phyloP scores from a whole-genome alignment of 768 basidiomycete species.

The Mycena alexandri region DNA sequence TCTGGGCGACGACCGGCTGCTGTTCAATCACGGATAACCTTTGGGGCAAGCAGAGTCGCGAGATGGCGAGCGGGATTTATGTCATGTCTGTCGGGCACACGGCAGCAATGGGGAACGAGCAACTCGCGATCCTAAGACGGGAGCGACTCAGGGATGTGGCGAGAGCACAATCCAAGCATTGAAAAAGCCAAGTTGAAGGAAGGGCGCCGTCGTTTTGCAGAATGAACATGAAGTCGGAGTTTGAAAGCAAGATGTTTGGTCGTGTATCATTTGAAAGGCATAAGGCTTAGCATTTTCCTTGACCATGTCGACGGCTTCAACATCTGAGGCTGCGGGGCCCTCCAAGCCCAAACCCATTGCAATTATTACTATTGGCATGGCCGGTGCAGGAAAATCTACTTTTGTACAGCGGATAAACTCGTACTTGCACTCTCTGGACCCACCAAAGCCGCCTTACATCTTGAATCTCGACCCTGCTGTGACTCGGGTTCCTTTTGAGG shows the following conservation, averaged over 20 bases:
- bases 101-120: too few relatives aligned
- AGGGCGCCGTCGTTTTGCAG: too few relatives aligned
- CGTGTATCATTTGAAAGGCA: not conserved
- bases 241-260: not conserved
- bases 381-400: conserved; percentile 97
- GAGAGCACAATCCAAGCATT: too few relatives aligned
- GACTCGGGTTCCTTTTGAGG: conserved; percentile 88
- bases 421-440: conserved; percentile 80
- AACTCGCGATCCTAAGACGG: too few relatives aligned
- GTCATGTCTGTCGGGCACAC: too few relatives aligned
- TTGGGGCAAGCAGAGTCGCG: too few relatives aligned
- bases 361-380: conserved; percentile 96
- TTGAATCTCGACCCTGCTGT: conserved; percentile 99
- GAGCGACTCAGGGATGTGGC: too few relatives aligned
- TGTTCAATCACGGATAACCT: too few relatives aligned
- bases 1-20: too few relatives aligned
- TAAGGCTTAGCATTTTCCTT: conserved; percentile 3
- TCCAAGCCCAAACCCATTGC: conserved; percentile 76
- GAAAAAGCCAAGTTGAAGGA: too few relatives aligned
- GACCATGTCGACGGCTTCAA: conserved; percentile 31
- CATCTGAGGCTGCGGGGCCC: conserved; percentile 26
- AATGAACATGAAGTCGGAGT: too few relatives aligned
- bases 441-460: conserved; percentile 87
- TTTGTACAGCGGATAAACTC: conserved; percentile 97
- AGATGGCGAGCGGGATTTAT: too few relatives aligned